Evolutionary conservation across 2,329 filamentous ascomycete genomes (phyloP), one percentile per base, ranked within the genome.

Genomic region (Emericellopsis cladophorae): DNA sequence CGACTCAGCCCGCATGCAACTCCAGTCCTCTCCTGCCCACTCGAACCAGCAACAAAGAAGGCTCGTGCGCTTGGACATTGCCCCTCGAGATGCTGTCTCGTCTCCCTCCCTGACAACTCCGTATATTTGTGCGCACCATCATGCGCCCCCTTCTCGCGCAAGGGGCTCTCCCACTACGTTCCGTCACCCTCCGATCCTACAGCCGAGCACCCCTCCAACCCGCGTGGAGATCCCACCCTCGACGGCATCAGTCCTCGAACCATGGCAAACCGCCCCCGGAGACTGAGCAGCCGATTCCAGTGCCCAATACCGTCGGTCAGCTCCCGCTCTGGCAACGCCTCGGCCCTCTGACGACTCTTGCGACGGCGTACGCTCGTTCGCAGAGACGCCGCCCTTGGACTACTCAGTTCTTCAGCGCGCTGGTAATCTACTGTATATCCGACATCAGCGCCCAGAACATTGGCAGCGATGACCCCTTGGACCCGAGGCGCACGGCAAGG

Each of bases 381-480:
- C 87, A 95, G 61, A 66, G 75, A 40, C 71, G 73, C 39, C 68
- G 80, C 39, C 89, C 90, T 0, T 84, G 86, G 54, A 63, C 72
- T n/a, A 93, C 86, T 9, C 89, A 95, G 64, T 58, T 94, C 45
- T 68, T 72, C 48, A 87, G 76, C 50, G 79, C 83, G 34, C 60
- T 95, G 36, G 68, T 85, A 32, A 86, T 94, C 44, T 95, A 88
- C 55, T 69, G 89, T 32, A 72, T 76, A 39, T 85, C 83, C 8
- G 88, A 94, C 58, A 49, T 92, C 41, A 79, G 77, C 36, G 86
- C 87, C 36, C 88, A 94, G 62, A 67, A 70, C 43, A 76, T 93
- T 47, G 31, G 32, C 21, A 61, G 65, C 44, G 68, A 67, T 18
- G 67, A 67, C 18, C 67, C 70, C 48, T 66, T 68, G 4, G 80